Conservation (phyloP, 805 yeast genomes). For the Maudiozyma pseudohumilis region DNA sequence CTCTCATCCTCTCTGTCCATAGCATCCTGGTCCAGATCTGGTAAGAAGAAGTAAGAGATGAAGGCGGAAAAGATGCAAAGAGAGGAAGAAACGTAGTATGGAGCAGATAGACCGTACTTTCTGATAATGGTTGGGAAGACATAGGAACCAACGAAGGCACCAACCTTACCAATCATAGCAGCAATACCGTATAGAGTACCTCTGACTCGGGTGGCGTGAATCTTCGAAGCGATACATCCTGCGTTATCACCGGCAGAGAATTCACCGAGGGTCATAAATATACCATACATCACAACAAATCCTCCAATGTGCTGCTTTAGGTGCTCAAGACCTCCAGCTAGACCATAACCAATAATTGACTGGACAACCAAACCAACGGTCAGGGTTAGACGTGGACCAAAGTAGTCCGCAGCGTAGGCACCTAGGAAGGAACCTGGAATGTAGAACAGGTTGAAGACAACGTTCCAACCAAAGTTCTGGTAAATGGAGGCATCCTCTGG, state of each 20-base stretch:
- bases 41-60: slow-evolving; percentile 61
- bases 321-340: slow-evolving; percentile 60
- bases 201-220: slow-evolving; percentile 77
- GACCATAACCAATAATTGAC: slow-evolving; percentile 68
- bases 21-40: slow-evolving; percentile 76
- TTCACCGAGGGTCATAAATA: slow-evolving; percentile 80
- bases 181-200: slow-evolving; percentile 88
- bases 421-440: slow-evolving; percentile 86
- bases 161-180: slow-evolving; percentile 85
- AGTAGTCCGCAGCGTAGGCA: slow-evolving; percentile 71
- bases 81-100: slow-evolving; percentile 74
- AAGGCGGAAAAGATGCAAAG: slow-evolving; percentile 65
- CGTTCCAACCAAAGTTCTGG: slow-evolving; percentile 84
- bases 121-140: slow-evolving; percentile 74
- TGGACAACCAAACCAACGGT: slow-evolving; percentile 60
- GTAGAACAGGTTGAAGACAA: slow-evolving; percentile 78
- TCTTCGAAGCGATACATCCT: slow-evolving; percentile 79
- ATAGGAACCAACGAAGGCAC: slow-evolving; percentile 86
- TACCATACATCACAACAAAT: slow-evolving; percentile 80
- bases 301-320: slow-evolving; percentile 59
- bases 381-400: slow-evolving; percentile 84
- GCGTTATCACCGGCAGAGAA: slow-evolving; percentile 92
- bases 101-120: slow-evolving; percentile 60
- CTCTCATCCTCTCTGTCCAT: slow-evolving; percentile 66
- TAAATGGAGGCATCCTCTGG: slow-evolving; percentile 51